Percentiles rank a stretch among this genome's conserved stretches.
Evolutionary conservation across 2,329 filamentous ascomycete species (phyloP).

Genomic region (Coleophoma crateriformis): DNA sequence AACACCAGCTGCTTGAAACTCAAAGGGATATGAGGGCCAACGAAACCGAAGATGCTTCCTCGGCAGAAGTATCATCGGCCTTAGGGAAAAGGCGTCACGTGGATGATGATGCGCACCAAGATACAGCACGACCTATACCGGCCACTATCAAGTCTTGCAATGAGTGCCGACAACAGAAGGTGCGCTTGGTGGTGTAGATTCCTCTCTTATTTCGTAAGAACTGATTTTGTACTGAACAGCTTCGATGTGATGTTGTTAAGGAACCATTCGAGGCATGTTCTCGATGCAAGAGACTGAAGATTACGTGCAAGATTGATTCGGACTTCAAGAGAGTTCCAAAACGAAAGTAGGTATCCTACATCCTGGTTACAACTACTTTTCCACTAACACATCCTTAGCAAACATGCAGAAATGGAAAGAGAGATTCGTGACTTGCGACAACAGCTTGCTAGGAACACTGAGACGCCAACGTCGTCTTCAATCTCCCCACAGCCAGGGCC

Average conservation of each 20-base stretch:
- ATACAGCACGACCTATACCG: background rate
- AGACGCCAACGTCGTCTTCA: background rate
- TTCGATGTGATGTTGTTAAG: constrained; percentile 62
- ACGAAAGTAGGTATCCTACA: constrained; percentile 27
- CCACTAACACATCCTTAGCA: constrained; percentile 30
- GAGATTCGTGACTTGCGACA: constrained; percentile 42
- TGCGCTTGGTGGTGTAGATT: constrained; percentile 20
- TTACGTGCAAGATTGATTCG: constrained; percentile 61
- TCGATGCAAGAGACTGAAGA: constrained; percentile 55
- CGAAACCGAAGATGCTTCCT: background rate
- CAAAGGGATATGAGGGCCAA: background rate
- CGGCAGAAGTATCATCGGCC: background rate
- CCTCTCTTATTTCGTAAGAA: background rate
- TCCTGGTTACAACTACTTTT: background rate
- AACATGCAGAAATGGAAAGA: constrained; percentile 60
- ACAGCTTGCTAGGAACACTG: constrained; percentile 42
- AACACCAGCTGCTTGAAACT: background rate
- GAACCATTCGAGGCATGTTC: constrained; percentile 58
- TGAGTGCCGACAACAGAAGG: constrained; percentile 66
- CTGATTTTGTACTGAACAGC: constrained; percentile 31
- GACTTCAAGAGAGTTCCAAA: constrained; percentile 66
- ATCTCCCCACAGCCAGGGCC: background rate
- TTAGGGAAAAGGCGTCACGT: background rate
- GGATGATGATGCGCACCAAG: background rate
- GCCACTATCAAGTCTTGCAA: constrained; percentile 46